Conservation (phyloP, 306 rosid species). For the Sophora flavescens region DNA sequence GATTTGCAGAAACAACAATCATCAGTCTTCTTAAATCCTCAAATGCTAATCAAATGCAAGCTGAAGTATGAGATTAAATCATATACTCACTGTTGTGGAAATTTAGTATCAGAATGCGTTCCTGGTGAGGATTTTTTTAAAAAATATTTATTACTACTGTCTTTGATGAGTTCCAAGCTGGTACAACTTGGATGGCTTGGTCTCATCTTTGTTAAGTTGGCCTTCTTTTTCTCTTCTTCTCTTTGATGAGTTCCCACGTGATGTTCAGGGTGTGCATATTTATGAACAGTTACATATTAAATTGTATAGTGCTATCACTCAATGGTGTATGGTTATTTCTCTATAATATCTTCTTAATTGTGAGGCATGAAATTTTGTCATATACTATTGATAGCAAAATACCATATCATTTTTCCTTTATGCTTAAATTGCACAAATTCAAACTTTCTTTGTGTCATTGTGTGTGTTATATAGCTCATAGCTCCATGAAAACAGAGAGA, state of each 20-base stretch:
- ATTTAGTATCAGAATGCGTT: constrained; percentile 44
- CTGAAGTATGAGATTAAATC: constrained; percentile 47
- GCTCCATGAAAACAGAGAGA: constrained; percentile 47
- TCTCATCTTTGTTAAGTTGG: constrained; percentile 51
- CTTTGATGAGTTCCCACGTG: constrained; percentile 42
- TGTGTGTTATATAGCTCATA: constrained; percentile 38
- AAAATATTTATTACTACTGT: constrained; percentile 51
- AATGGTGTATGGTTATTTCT: constrained; percentile 45
- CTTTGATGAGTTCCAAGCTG: constrained; percentile 55
- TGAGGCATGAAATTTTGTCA: constrained; percentile 21
- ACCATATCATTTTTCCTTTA: constrained; percentile 10
- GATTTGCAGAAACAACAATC: constrained; percentile 37
- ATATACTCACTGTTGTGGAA: constrained; percentile 38
- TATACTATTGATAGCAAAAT: constrained; percentile 38
- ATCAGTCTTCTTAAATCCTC: constrained; percentile 44
- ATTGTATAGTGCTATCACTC: constrained; percentile 57
- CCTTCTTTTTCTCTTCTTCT: constrained; percentile 20
- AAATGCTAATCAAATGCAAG: constrained; percentile 41
- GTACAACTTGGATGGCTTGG: constrained; percentile 57
- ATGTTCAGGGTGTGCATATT: constrained; percentile 57
- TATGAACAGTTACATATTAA: constrained; percentile 48
- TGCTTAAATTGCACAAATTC: constrained; percentile 9
- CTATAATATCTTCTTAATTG: constrained; percentile 41
- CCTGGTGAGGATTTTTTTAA: constrained; percentile 45
- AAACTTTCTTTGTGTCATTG: constrained; percentile 36